Evolutionary conservation across 1,284 basidiomycete genomes (phyloP).

Genomic region (Tetrapyrgos nigripes): DNA sequence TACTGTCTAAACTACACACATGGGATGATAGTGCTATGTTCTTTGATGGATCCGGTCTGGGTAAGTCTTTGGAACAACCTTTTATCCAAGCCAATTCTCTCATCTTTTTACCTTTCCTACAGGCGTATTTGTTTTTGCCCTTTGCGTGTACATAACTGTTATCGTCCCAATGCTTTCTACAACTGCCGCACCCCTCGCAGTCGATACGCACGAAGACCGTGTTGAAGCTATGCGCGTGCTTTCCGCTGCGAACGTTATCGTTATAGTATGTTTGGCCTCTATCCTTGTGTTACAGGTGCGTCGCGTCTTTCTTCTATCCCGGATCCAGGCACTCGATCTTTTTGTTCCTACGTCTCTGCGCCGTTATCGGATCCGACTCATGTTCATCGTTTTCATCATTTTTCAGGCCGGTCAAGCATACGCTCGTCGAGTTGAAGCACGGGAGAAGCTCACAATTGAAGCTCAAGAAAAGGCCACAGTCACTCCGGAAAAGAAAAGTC

Average conservation of each 20-base stretch:
- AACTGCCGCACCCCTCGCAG: slow-evolving; percentile 61
- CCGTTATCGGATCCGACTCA: too few relatives aligned
- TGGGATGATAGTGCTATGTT: slow-evolving; percentile 93
- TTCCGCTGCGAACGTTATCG: slow-evolving; percentile 85
- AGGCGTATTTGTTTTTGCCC: slow-evolving; percentile 78
- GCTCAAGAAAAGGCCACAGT: slow-evolving; percentile 40
- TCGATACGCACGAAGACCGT: slow-evolving; percentile 68
- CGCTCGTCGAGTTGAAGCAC: slow-evolving; percentile 69
- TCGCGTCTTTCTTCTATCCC: slow-evolving; percentile 15
- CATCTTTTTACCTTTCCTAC: slow-evolving; percentile 15
- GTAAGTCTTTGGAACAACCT: slow-evolving; percentile 52
- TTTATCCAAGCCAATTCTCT: slow-evolving; percentile 10
- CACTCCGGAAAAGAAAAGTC: slow-evolving; percentile 47
- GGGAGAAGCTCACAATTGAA: slow-evolving; percentile 51
- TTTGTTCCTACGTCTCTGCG: too few relatives aligned
- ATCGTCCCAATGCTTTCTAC: slow-evolving; percentile 80
- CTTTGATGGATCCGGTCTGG: slow-evolving; percentile 87
- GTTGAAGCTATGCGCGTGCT: slow-evolving; percentile 82
- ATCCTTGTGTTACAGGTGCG: slow-evolving; percentile 75
- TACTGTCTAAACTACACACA: slow-evolving; percentile 79
- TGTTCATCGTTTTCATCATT: slow-evolving; percentile 31
- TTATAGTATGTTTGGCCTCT: slow-evolving; percentile 69
- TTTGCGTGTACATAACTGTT: slow-evolving; percentile 83
- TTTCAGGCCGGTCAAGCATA: slow-evolving; percentile 86
- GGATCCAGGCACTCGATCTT: not conserved